Evolutionary conservation across 179 eudicot species (phyloP).

Genomic region (Silene vulgaris): DNA sequence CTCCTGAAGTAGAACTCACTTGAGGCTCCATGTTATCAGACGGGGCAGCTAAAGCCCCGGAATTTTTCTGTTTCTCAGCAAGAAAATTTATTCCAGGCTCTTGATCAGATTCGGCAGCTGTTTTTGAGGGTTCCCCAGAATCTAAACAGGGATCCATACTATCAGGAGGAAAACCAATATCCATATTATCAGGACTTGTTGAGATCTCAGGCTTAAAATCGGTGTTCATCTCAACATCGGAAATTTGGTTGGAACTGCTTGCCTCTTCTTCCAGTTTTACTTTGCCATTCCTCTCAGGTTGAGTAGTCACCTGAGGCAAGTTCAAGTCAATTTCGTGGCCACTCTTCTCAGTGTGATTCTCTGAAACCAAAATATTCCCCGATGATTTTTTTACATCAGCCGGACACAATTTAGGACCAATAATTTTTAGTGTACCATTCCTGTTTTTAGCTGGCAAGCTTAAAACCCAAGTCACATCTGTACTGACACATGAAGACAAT

Average conservation of each 20-base stretch:
- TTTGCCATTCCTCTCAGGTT: conserved; percentile 20
- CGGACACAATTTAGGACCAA: conserved; percentile 25
- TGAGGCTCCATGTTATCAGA: background rate
- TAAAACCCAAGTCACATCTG: conserved; percentile 29
- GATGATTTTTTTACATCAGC: conserved; percentile 21
- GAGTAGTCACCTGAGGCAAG: conserved; percentile 31
- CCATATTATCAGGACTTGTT: background rate
- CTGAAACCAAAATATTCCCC: conserved; percentile 16
- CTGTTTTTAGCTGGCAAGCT: conserved; percentile 36
- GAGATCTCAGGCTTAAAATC: background rate
- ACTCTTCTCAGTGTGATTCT: conserved; percentile 22
- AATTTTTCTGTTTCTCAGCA: background rate
- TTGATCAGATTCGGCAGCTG: conserved; percentile 13
- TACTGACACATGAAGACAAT: conserved; percentile 30
- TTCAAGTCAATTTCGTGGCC: conserved; percentile 31
- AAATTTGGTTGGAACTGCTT: background rate
- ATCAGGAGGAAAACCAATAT: background rate
- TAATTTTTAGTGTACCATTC: conserved; percentile 18
- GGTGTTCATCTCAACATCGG: conserved; percentile 5
- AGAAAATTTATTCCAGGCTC: conserved; percentile 32
- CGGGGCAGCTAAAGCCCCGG: background rate
- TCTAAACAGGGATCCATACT: background rate
- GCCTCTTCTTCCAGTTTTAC: conserved; percentile 14
- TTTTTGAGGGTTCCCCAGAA: conserved; percentile 1
- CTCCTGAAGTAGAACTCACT: background rate